These are phyloP conservation scores for Lecanicillium sp. DNA, from an alignment of 2,329 filamentous ascomycete species.

Conservation along the genomic window DNA sequence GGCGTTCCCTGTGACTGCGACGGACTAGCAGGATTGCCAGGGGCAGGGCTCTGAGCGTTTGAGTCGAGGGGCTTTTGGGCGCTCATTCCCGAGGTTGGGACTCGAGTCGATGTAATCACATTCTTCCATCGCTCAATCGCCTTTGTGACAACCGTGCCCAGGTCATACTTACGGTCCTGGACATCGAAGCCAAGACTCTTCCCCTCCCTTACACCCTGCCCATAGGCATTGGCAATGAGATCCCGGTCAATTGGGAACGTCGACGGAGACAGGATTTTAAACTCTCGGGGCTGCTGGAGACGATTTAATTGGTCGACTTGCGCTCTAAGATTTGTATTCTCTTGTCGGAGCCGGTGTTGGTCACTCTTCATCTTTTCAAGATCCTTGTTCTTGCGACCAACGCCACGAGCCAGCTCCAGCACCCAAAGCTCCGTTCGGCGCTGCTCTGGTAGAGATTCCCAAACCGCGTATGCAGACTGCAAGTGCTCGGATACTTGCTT, in stretches of 20 bases:
- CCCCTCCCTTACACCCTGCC: conserved; percentile 32
- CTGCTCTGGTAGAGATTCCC: conserved; percentile 54
- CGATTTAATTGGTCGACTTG: conserved; percentile 53
- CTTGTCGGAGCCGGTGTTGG: conserved; percentile 45
- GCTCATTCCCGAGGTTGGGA: conserved; percentile 34
- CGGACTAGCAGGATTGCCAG: conserved; percentile 10
- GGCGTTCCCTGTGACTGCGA: conserved; percentile 13
- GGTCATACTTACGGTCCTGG: conserved; percentile 43
- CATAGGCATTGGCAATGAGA: conserved; percentile 36
- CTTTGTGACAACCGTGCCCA: conserved; percentile 41
- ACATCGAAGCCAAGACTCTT: conserved; percentile 36
- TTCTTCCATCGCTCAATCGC: conserved; percentile 55
- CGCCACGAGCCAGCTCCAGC: conserved; percentile 51
- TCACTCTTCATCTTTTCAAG: conserved; percentile 41
- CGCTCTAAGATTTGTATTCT: conserved; percentile 45
- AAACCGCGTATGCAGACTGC: conserved; percentile 67
- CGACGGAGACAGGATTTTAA: conserved; percentile 41
- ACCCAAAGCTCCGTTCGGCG: conserved; percentile 53
- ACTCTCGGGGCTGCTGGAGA: conserved; percentile 52
- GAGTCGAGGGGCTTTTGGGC: conserved; percentile 42
- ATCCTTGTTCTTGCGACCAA: conserved; percentile 49
- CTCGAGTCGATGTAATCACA: conserved; percentile 45
- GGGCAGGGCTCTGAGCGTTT: conserved; percentile 13
- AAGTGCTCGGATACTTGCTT: conserved; percentile 67
- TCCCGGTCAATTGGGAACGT: conserved; percentile 44